Evolutionary conservation across 2,329 filamentous ascomycete species (phyloP), one percentile per base, ranked within the genome.

Genomic region (Cytospora mali): DNA sequence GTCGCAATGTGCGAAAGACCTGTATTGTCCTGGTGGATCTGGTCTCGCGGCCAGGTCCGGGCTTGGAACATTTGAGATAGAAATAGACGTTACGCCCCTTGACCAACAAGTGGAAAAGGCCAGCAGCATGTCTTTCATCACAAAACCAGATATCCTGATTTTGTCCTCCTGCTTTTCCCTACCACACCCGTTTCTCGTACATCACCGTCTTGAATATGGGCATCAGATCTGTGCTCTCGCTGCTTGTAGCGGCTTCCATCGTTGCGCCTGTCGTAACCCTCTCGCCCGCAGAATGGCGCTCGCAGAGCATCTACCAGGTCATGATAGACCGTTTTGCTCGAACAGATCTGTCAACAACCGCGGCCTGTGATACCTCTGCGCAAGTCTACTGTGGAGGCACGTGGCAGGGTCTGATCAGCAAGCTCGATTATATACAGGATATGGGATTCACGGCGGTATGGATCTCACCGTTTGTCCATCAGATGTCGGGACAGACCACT

Each of bases 361-460:
- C 71, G 16, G 46, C 66, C 4, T 77, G 75, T 62, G 67, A 74
- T 58, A 63, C 74, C 4, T 66, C 61, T 2, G 55, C 66, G n/a
- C 64, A 68, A 52, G 66, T 69, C 25, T 83, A 82, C 70, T 84
- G 81, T 64, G 79, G 80, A 51, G 81, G 81, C 23, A 79, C 77
- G 11, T 84, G 76, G 72, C 65, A 69, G 33, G 81, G 81, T 1
- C 73, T 84, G 55, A 78, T 78, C 50, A 76, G 78, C 58, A 72
- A 77, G 58, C 72, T 82, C 25, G 80, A 81, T 67, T 82, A 82
- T 66, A 81, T 82, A 65, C 75, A 81, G 65, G 71, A 72, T 51
- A 77, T 79, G 76, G 77, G 73, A 3, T 74, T 74, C 62, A 74
- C 72, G 3, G 72, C 72, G 66, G 75, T 80, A 27, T 81, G 79